Evolutionary conservation across 306 rosid species (phyloP).

Genomic region (Glycine tomentella): DNA sequence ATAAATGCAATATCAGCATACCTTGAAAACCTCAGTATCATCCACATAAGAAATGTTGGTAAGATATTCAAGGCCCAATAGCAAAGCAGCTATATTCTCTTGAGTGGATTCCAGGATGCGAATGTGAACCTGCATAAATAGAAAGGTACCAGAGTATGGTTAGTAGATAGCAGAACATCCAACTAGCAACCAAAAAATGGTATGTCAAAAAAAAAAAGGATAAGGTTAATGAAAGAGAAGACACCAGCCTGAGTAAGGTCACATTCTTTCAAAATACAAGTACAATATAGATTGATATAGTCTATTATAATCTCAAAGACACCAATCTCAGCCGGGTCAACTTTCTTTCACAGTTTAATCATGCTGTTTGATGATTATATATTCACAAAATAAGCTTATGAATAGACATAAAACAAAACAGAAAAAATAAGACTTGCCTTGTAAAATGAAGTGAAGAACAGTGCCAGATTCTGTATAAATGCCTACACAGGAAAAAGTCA

Average conservation of each 20-base stretch:
- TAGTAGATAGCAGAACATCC: conserved; percentile 26
- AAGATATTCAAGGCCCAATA: conserved; percentile 95
- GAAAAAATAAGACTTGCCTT: conserved; percentile 61
- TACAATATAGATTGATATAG: not conserved
- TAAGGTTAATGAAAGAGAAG: not conserved
- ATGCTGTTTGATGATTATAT: conserved; percentile 25
- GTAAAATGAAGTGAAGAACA: conserved; percentile 90
- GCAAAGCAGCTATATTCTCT: conserved; percentile 77
- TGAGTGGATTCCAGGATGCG: conserved; percentile 77
- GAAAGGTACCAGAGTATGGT: conserved; percentile 3
- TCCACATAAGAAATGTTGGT: conserved; percentile 93
- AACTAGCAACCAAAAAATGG: not conserved
- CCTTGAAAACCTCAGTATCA: conserved; percentile 98
- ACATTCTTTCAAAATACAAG: not conserved
- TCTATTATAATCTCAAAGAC: not conserved
- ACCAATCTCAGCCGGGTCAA: conserved; percentile 6
- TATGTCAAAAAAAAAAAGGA: not conserved
- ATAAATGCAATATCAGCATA: conserved; percentile 29
- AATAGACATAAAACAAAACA: not conserved
- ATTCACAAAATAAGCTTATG: conserved; percentile 1
- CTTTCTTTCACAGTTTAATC: conserved; percentile 22
- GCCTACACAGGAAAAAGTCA: conserved; percentile 60
- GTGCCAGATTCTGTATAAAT: conserved; percentile 92
- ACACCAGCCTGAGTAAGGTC: not conserved
- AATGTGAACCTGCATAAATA: conserved; percentile 73